Conservation (phyloP, 2,329 filamentous ascomycete genomes). For the Venturia effusa region DNA sequence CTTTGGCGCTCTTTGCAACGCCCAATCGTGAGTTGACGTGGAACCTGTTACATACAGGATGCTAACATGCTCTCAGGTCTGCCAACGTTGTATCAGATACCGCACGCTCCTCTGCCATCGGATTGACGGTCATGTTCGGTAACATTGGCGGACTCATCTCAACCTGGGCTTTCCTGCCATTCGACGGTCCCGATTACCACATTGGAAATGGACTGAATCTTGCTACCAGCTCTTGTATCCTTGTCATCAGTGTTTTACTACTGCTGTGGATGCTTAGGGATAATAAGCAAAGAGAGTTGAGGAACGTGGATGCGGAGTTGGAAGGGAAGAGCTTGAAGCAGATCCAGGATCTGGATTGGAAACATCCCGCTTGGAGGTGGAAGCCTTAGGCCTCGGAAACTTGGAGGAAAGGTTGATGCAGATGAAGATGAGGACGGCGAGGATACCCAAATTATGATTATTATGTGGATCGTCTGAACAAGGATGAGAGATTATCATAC, state of each 20-base stretch:
- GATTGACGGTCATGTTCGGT: constrained; percentile 33
- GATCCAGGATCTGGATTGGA: constrained; percentile 32
- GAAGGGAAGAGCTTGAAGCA: constrained; percentile 41
- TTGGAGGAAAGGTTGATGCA: background rate
- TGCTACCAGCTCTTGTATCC: constrained; percentile 45
- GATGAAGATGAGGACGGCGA: background rate
- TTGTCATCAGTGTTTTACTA: constrained; percentile 40
- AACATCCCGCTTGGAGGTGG: constrained; percentile 13
- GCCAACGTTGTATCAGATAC: constrained; percentile 65
- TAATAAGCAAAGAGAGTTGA: constrained; percentile 47
- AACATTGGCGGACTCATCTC: constrained; percentile 60
- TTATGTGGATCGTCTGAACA: background rate
- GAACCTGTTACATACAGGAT: background rate
- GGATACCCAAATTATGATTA: background rate
- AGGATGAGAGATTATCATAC: too few relatives aligned
- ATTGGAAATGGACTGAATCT: constrained; percentile 64
- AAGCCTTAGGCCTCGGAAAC: background rate
- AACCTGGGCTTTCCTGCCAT: constrained; percentile 54
- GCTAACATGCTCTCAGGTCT: constrained; percentile 23
- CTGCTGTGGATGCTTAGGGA: constrained; percentile 52
- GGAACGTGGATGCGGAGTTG: constrained; percentile 45
- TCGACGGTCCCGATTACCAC: constrained; percentile 53
- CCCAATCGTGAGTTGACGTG: constrained; percentile 35
- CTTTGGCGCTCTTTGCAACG: constrained; percentile 54
- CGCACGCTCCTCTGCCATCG: constrained; percentile 33